phyloP scores from a whole-genome alignment of 78 protist genomes.

The Chrysochromulina tobinii region DNA sequence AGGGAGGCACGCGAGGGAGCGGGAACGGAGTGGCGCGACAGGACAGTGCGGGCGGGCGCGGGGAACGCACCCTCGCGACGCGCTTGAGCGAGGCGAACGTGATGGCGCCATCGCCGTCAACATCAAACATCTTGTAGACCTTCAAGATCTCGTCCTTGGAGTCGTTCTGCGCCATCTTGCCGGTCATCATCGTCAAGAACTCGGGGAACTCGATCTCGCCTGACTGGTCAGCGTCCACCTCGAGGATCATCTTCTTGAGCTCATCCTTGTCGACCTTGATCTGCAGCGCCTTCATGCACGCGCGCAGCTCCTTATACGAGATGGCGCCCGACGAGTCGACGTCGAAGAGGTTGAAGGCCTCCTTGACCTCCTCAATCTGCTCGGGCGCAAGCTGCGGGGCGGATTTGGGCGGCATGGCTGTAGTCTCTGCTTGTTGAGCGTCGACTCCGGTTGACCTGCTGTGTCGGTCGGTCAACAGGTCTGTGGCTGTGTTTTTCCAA shows the following conservation, averaged over 20 bases:
- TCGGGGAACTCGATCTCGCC: conserved; percentile 82
- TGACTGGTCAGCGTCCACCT: conserved; percentile 78
- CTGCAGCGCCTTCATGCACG: conserved; percentile 90
- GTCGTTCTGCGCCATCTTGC: conserved; percentile 80
- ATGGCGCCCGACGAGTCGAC: conserved; percentile 63
- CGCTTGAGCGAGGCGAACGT: conserved; percentile 80
- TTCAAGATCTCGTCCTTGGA: conserved; percentile 78
- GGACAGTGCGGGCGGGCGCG: too few species aligned
- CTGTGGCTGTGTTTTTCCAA: too few species aligned
- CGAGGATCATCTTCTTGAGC: conserved; percentile 70
- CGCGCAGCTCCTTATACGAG: conserved; percentile 87
- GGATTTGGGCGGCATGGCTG: too few species aligned
- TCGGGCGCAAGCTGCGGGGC: conserved; percentile 28
- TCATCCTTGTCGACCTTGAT: conserved; percentile 83
- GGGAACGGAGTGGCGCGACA: too few species aligned
- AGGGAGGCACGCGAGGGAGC: too few species aligned
- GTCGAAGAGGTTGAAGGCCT: conserved; percentile 87
- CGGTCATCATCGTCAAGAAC: conserved; percentile 85
- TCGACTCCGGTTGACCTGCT: too few species aligned
- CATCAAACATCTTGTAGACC: conserved; percentile 90
- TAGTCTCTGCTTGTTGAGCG: too few species aligned
- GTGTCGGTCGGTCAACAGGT: too few species aligned
- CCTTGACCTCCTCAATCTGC: conserved; percentile 82
- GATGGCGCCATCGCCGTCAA: conserved; percentile 80
- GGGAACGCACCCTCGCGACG: conserved; percentile 64